phyloP scores from a whole-genome alignment of 2,329 filamentous ascomycete genomes.

The Emydomyces testavorans region DNA sequence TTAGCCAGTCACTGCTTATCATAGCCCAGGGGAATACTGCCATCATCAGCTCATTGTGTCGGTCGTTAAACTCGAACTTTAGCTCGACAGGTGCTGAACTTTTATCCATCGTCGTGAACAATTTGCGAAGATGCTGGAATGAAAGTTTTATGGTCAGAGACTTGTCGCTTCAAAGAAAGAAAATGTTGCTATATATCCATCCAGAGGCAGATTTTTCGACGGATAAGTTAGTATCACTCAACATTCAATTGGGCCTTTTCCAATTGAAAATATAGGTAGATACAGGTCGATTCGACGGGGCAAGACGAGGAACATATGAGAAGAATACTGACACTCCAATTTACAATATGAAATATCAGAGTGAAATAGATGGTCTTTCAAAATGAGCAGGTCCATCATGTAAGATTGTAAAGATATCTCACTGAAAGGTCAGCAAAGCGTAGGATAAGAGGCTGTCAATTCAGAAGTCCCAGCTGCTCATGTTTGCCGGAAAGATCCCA shows the following conservation, averaged over 20 bases:
- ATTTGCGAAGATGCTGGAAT: slow-evolving; percentile 41
- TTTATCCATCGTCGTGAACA: slow-evolving; percentile 51
- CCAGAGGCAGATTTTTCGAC: slow-evolving; percentile 50
- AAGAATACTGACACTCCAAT: too few relatives aligned
- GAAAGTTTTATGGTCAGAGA: slow-evolving; percentile 45
- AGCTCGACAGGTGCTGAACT: slow-evolving; percentile 49
- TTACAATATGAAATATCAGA: too few relatives aligned
- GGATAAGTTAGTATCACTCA: too few relatives aligned
- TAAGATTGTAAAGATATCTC: neutral
- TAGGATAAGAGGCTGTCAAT: slow-evolving; percentile 52
- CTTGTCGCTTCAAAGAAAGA: slow-evolving; percentile 47
- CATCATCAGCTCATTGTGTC: slow-evolving; percentile 25
- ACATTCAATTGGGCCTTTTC: too few relatives aligned
- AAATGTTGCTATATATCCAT: slow-evolving; percentile 41
- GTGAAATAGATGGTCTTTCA: too few relatives aligned
- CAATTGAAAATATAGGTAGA: neutral
- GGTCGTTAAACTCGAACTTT: neutral
- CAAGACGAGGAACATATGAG: too few relatives aligned
- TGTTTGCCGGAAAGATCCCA: slow-evolving; percentile 45
- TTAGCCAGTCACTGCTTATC: slow-evolving; percentile 35
- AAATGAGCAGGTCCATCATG: too few relatives aligned
- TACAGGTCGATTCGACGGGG: neutral
- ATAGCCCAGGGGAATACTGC: slow-evolving; percentile 44
- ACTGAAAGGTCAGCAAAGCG: neutral
- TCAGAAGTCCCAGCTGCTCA: slow-evolving; percentile 51